Evolutionary conservation across 2,329 filamentous ascomycete species (phyloP), one percentile per base, ranked within the genome.

Genomic region (Albifimbria verrucaria): DNA sequence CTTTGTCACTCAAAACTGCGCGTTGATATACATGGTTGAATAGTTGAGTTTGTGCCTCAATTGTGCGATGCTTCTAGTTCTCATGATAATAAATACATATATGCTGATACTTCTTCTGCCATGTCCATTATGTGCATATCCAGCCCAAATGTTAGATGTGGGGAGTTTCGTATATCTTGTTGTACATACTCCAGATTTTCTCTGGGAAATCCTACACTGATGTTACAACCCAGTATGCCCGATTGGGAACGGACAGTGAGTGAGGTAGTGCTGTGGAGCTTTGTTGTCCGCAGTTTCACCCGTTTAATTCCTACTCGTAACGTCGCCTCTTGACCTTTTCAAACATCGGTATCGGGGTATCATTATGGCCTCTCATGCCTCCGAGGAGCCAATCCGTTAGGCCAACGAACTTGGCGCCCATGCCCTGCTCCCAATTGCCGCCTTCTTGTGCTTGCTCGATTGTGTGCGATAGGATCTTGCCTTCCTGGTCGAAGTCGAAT

Each of bases 341-440:
- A 61, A 71, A 73, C 64, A 66, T 66, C 20, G 70, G 71, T 58
- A 71, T 61, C 25, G 66, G 68, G 25, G 61, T 63, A 32, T 66
- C 66, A 7, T 59, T 56, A 5, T 70, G 67, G 47, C 67, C 60
- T 43, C 61, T 66, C 59, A 92, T 87, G 49, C 88, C 88, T 2
- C 92, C 92, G 39, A 97, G 77, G 58, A 99, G 73, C 93, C 94
- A 97, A 68, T 99, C 94, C 17, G 94, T 97, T 59, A 97, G 75
- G 15, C 89, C 92, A 17, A 97, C 91, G 20, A 99, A 89, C 65
- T 87, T 90, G 21, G 90, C 87, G 23, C 89, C 84, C n/a, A 87
- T 76, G 17, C 85, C 92, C 57, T 83, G 85, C 63, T 97, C 92
- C 85, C 88, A 95, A 55, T 90, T 85, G 39, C 87, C 84, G 17